A percentile compares a stretch with the other conserved stretches of the same genome.
phyloP scores from a whole-genome alignment of 441 rosid species.

The Cnidoscolus chayamansa region DNA sequence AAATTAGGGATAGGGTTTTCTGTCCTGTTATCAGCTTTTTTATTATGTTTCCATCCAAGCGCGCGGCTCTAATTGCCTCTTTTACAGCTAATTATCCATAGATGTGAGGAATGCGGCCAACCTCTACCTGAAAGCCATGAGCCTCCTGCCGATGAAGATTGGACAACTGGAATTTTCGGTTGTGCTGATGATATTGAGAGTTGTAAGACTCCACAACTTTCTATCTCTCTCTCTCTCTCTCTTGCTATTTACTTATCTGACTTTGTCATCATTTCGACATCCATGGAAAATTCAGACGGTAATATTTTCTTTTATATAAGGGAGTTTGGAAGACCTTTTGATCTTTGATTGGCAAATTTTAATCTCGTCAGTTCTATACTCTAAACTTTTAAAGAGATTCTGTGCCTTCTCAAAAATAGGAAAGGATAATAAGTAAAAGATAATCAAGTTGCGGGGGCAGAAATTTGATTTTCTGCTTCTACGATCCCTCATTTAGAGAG shows the following conservation, averaged over 20 bases:
- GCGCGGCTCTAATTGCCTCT: background rate
- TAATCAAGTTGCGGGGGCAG: too few species aligned
- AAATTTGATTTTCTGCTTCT: too few species aligned
- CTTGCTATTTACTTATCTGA: background rate
- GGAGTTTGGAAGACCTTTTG: too few species aligned
- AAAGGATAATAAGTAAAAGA: background rate
- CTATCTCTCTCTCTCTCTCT: background rate
- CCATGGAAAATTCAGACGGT: background rate
- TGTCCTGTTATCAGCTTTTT: background rate
- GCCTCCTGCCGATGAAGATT: conserved; percentile 88
- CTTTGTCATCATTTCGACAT: background rate
- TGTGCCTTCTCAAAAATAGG: background rate
- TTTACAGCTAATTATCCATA: conserved; percentile 46
- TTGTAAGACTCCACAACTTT: conserved; percentile 41
- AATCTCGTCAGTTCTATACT: background rate
- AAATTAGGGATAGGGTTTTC: background rate
- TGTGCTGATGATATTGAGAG: conserved; percentile 66
- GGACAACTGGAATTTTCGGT: conserved; percentile 75
- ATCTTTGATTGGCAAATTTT: background rate
- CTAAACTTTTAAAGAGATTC: background rate
- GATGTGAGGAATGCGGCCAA: conserved; percentile 83
- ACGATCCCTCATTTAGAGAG: background rate
- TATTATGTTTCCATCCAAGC: background rate
- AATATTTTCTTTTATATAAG: too few species aligned
- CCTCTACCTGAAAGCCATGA: conserved; percentile 69